These are phyloP conservation scores for Picochlorum sp. DNA, from an alignment of 139 green algal genomes.

Conservation along the genomic window DNA sequence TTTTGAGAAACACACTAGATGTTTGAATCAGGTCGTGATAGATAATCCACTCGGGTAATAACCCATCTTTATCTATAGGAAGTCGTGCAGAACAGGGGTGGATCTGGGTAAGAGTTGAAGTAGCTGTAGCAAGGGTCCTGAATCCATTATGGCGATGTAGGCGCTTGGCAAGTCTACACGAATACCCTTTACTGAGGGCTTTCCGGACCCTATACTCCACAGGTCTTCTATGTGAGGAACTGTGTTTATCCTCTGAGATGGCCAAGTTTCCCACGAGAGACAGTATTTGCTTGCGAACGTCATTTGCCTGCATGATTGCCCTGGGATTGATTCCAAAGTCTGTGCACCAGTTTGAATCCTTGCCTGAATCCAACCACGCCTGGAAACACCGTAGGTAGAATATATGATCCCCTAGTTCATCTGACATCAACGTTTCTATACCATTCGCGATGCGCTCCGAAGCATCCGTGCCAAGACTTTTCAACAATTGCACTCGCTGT, in stretches of 20 bases:
- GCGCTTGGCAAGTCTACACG: conserved; percentile 69
- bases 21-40: conserved; percentile 88
- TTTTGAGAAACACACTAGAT: conserved; percentile 57
- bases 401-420: conserved; percentile 77
- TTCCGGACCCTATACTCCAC: conserved; percentile 25
- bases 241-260: no score
- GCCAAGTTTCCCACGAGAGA: no score
- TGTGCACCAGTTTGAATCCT: conserved; percentile 29
- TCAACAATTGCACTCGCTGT: conserved; percentile 9
- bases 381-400: conserved; percentile 76
- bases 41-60: conserved; percentile 88
- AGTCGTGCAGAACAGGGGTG: conserved; percentile 58
- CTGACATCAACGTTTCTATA: conserved; percentile 38
- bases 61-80: conserved; percentile 69
- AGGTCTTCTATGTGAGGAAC: no score
- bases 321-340: conserved; percentile 59
- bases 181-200: conserved; percentile 72
- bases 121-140: conserved; percentile 53
- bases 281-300: conserved; percentile 78
- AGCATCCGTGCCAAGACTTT: conserved; percentile 2
- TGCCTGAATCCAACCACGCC: conserved; percentile 48
- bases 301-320: conserved; percentile 72
- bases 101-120: conserved; percentile 33
- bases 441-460: background rate
- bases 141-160: conserved; percentile 86